phyloP scores from a whole-genome alignment of 2,329 filamentous ascomycete species.

The Curvularia spicifera region DNA sequence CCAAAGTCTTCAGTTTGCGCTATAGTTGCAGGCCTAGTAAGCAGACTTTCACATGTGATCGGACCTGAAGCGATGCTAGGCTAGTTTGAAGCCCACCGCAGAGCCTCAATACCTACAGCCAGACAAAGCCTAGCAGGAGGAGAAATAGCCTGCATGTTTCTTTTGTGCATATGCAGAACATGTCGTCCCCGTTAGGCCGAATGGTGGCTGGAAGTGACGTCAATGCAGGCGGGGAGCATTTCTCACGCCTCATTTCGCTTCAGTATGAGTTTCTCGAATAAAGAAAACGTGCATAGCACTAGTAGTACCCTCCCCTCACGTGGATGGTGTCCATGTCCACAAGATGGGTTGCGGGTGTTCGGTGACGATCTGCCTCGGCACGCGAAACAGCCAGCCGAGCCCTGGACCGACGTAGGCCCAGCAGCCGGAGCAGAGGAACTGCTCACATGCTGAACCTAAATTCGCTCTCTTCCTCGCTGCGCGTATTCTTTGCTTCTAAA shows the following conservation, averaged over 20 bases:
- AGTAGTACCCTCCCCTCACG: neutral
- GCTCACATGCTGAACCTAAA: constrained; percentile 32
- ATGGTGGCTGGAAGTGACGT: neutral
- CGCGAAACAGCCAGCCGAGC: constrained; percentile 28
- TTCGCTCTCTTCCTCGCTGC: constrained; percentile 22
- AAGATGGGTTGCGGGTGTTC: constrained; percentile 12
- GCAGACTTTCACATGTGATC: constrained; percentile 2
- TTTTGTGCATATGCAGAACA: constrained; percentile 3
- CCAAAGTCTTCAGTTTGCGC: neutral
- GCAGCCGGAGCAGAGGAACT: constrained; percentile 38
- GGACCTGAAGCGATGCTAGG: neutral
- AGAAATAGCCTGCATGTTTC: neutral
- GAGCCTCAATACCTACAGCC: constrained; percentile 1
- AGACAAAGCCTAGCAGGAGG: neutral
- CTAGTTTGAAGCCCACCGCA: neutral
- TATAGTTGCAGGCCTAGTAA: neutral
- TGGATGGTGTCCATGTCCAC: neutral
- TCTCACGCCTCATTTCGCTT: neutral
- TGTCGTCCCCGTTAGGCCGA: constrained; percentile 2
- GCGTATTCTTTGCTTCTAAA: constrained; percentile 14
- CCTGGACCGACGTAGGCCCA: constrained; percentile 34
- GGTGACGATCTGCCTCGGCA: constrained; percentile 33
- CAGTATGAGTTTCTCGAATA: neutral
- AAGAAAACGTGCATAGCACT: neutral
- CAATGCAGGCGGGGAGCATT: constrained; percentile 1